Base-by-base conservation (phyloP, 2,329 filamentous ascomycete genomes). In the Aspergillus sclerotialis region DNA sequence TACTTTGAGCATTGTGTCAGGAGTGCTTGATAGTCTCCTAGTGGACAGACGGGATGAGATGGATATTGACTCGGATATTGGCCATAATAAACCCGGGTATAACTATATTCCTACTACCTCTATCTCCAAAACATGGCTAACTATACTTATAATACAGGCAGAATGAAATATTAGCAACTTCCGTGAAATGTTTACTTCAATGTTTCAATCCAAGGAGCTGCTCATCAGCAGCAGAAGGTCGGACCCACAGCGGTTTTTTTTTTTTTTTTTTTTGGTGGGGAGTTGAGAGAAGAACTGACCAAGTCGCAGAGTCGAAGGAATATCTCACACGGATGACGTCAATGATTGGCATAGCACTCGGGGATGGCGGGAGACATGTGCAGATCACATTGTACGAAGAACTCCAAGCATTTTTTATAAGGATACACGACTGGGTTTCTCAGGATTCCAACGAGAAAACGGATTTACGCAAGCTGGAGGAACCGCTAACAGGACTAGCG, bases 1-100 rank as follows among this genome's bases (percentile, higher is more conserved):
- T 16, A 79, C 84, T 4, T 67, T 75, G 4, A 69, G 69, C 5
- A 75, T 94, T 33, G 76, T 84, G 9, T 67, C 64, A 17, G 73
- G 76, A 1, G 64, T 80, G 29, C 58, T 93, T 21, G 76, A 80
- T 28, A 73, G 78, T 17, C 47, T 74, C 4, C 61, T 57, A 6
- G 70, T 72, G 19, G 45, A 53, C 12, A 56, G 63, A 23, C 75
- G 76, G 29, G 76, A 82, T 42, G 70, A 70, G 36, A 87, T 87
- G 82, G 82, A 87, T 12, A 64, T 84, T 14, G 80, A 83, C 51
- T 69, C 68, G 2, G 64, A 58, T 14, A 52, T 59, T 33, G 61
- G 56, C 7, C 68, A 69, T 23, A 56, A 69, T 24, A 56, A 58
- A 35, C 55, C 50, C 27, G 46, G 43, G 55, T 57, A 43, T 39